Evolutionary conservation across 179 eudicot species (phyloP).

Genomic region (Sideroxylon spinosum): DNA sequence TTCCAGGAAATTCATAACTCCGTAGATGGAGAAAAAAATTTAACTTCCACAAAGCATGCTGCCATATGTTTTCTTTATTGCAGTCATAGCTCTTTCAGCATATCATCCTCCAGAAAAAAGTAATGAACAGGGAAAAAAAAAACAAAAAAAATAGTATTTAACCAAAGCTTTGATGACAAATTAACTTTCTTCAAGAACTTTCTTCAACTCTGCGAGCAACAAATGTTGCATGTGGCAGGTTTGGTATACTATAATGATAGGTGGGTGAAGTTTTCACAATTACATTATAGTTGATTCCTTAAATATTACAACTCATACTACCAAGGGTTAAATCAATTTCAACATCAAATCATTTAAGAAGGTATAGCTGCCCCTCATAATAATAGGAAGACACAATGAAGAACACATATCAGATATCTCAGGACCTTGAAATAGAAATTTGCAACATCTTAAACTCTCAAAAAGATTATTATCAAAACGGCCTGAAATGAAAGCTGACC

Average conservation of each 20-base stretch:
- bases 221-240: too few species aligned
- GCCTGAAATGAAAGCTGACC: conserved; percentile 35
- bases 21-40: neutral
- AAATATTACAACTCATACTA: neutral
- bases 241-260: too few species aligned
- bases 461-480: neutral
- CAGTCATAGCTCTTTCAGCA: too few species aligned
- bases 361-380: neutral
- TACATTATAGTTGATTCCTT: too few species aligned
- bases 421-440: neutral
- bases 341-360: neutral
- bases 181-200: too few species aligned
- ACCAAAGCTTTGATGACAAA: neutral
- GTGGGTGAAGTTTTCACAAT: neutral
- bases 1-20: neutral
- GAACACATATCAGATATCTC: neutral
- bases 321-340: neutral
- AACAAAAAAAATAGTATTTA: neutral
- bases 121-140: neutral
- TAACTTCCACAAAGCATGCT: neutral
- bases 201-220: too few species aligned
- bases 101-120: neutral
- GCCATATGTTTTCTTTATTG: neutral
- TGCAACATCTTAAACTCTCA: neutral
- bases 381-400: neutral